Percentiles rank a stretch among this genome's conserved stretches.
These are phyloP conservation scores for Pseudocercospora pini-densiflorae DNA, from an alignment of 2,329 filamentous ascomycete genomes.

Conservation along the genomic window DNA sequence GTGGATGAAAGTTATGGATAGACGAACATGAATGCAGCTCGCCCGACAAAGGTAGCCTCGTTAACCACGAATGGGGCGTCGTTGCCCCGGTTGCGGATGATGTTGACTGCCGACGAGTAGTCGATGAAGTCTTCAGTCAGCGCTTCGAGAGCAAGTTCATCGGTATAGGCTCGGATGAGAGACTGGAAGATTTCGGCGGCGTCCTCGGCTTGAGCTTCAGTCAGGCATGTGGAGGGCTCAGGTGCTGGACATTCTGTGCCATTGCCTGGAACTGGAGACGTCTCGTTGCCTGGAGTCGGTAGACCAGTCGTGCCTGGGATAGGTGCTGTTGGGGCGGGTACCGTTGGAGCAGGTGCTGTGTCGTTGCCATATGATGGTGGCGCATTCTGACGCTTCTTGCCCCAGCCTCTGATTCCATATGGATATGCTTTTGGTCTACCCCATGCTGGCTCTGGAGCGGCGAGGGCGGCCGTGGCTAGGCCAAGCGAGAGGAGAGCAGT, in stretches of 20 bases:
- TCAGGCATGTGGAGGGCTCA: slow-evolving; percentile 26
- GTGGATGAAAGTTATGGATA: neutral
- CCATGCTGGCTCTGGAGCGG: slow-evolving; percentile 4
- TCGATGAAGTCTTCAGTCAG: slow-evolving; percentile 37
- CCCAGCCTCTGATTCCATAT: slow-evolving; percentile 25
- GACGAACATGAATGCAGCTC: slow-evolving; percentile 29
- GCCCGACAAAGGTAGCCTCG: slow-evolving; percentile 30
- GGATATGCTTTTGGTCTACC: neutral
- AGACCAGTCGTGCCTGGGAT: neutral
- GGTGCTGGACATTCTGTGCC: slow-evolving; percentile 8
- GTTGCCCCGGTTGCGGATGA: slow-evolving; percentile 33
- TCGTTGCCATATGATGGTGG: slow-evolving; percentile 10
- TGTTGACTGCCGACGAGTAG: slow-evolving; percentile 36
- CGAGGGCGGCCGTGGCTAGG: neutral
- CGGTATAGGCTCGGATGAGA: slow-evolving; percentile 35
- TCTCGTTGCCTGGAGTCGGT: neutral
- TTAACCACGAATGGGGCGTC: slow-evolving; percentile 29
- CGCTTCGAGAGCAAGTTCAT: slow-evolving; percentile 31
- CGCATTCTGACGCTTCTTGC: slow-evolving; percentile 20
- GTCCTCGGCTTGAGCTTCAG: slow-evolving; percentile 27
- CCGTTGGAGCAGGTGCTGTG: neutral
- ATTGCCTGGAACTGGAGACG: slow-evolving; percentile 1
- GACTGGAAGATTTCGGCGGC: slow-evolving; percentile 34
- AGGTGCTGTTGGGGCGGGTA: neutral
- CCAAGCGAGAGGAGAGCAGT: neutral